Evolutionary conservation across 2,329 filamentous ascomycete species (phyloP), one percentile per base, ranked within the genome.

Genomic region (Zymoseptoria pseudotritici): DNA sequence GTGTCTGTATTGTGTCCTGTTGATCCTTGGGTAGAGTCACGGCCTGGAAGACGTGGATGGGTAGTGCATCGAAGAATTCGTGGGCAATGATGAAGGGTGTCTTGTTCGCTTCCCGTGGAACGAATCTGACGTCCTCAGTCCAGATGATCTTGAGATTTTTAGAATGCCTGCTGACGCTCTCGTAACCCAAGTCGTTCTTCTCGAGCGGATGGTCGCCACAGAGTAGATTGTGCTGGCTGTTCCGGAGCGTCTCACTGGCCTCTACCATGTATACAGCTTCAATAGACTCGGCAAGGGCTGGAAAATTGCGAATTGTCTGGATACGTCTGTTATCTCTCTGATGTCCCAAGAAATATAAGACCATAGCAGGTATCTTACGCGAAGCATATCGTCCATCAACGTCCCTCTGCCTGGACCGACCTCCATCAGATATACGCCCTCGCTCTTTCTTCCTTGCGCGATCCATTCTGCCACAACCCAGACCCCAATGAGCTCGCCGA

Each of bases 401-500:
- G 94, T 99, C 13, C 94, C 94, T 73, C 93, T 86, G 11, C 94
- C 94, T 3, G 94, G 94, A 0, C 94, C 94, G 66, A 97, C 86
- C 75, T 99, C 94, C 70, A 99, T 91, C 65, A 99, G 80, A 72
- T 97, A 88, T 17, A 97, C 86, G 24, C 90, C 90, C 29, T 82
- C 80, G 62, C 78, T 84, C 58, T 84, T 88, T 61, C 82, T 82
- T 17, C 91, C 92, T 74, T 99, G 94, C 50, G 89, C 88, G 74
- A 97, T 89, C 93, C 94, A 99, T 80, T 99, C 94, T 50, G 93
- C 87, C 56, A 97, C 87, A 63, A 96, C 87, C 94, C 94, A 99
- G 67, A 99, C 84, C 4, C 91, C 94, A 59, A 97, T 81, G 26
- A 99, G 81, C 77, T 99, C 94, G 22, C 94, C 94, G 76, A 99